Conservation (phyloP, 331 rosid genomes). For the Rhamnella rubrinervis region DNA sequence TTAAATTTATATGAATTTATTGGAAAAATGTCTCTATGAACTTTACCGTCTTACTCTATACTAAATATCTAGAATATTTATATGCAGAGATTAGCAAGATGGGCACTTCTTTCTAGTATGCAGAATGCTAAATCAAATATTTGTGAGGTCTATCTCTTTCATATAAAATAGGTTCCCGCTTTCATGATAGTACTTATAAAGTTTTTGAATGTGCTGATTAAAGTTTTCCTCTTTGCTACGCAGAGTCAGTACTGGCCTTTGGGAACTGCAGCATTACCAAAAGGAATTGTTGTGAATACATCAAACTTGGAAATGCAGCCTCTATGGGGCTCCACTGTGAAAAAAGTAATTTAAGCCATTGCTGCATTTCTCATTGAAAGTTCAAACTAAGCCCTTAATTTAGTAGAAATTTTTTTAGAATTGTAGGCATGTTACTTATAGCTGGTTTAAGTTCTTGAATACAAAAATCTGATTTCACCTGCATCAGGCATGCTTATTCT, state of each 20-base stretch:
- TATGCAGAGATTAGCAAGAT: constrained; percentile 66
- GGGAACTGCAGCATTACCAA: constrained; percentile 59
- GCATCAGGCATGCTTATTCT: not conserved
- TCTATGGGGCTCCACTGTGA: constrained; percentile 55
- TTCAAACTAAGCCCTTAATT: constrained; percentile 4
- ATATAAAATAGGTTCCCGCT: not conserved
- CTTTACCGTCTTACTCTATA: not conserved
- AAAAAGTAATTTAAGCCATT: constrained; percentile 41
- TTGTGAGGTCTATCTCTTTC: constrained; percentile 58
- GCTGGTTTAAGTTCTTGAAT: not conserved
- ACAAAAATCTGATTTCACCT: not conserved
- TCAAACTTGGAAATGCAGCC: constrained; percentile 69
- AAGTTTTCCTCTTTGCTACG: not conserved
- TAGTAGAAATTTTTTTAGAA: not conserved
- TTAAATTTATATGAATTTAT: not conserved
- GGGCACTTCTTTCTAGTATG: constrained; percentile 44
- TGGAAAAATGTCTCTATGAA: not conserved
- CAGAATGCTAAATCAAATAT: constrained; percentile 27
- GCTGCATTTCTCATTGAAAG: constrained; percentile 9
- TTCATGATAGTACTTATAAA: not conserved
- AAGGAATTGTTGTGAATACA: constrained; percentile 62
- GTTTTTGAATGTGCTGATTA: constrained; percentile 15
- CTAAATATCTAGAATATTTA: constrained; percentile 8
- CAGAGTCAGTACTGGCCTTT: constrained; percentile 59
- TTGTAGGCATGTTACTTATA: not conserved